Evolutionary conservation across 2,329 filamentous ascomycete genomes (phyloP), one percentile per base, ranked within the genome.

Genomic region (Microdochium trichocladiopsis): DNA sequence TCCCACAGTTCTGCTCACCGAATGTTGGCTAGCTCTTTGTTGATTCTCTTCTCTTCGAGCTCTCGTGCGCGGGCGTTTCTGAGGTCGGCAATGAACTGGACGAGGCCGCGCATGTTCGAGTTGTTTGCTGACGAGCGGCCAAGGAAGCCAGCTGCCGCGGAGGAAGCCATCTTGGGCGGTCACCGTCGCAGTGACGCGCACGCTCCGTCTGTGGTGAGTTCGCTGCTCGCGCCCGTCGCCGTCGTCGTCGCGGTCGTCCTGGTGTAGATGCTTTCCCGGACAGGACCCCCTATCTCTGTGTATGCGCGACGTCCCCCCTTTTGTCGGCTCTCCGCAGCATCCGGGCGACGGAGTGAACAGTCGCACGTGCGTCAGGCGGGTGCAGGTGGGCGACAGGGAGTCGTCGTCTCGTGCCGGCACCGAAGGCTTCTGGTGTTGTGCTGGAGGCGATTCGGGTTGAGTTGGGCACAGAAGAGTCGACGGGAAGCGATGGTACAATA

Each of bases 1-100:
- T 23, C 12, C 6, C n/a, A 4, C 6, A 22, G 16, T 23, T 16
- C 18, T 22, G 6, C 79, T 58, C 65, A 84, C 79, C 90, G 85
- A 69, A 99, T 99, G 67, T 99, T 99, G 67, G 94, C 94, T 69
- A 99, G 75, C 75, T 99, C 94, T 77, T 99, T 99, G 72, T 99
- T 99, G 76, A 99, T 97, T 67, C 94, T 83, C 80, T 99, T 99
- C 77, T 99, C 94, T 70, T 99, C 94, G 57, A 99, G 75, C 69
- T 99, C 94, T 56, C 95, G 83, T 48, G 95, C 94, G 69, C 94
- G 82, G 51, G 94, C 94, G 70, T 99, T 99, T 67, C 94, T 80
- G 64, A 99, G 71, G 69, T 99, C 94, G 56, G 94, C 94, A 69
- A 99, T 99, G 75, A 99, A 99, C 69, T 96, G 95, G 48, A 99